phyloP scores from a whole-genome alignment of 2,329 filamentous ascomycete genomes.

The Apiospora arundinis region DNA sequence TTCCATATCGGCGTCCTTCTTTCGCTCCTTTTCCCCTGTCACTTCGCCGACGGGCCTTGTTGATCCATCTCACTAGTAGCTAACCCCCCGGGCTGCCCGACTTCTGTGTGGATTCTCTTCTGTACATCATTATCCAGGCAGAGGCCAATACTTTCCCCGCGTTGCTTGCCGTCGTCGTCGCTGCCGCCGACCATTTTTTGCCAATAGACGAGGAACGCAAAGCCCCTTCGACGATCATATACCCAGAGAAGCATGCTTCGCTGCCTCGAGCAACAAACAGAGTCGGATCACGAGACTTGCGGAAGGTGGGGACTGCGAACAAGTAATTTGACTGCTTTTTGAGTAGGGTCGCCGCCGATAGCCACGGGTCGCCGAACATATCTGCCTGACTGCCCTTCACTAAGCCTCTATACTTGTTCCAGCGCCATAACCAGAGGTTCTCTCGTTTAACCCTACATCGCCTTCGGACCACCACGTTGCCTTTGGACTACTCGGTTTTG shows the following conservation, averaged over 20 bases:
- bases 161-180: neutral
- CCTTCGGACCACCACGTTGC: neutral
- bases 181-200: neutral
- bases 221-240: neutral
- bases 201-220: neutral
- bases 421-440: neutral
- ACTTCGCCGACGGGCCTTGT: neutral
- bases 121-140: neutral
- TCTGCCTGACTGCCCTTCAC: neutral
- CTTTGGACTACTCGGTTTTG: neutral
- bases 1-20: neutral
- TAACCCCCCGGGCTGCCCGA: slow-evolving; percentile 9
- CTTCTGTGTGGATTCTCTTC: slow-evolving; percentile 6
- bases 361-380: neutral
- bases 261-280: neutral
- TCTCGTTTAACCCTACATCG: neutral
- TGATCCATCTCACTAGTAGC: slow-evolving; percentile 14
- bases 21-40: neutral
- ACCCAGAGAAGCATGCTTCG: neutral
- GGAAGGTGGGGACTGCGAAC: neutral
- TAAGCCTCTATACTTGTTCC: neutral
- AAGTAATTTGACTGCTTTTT: neutral
- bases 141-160: slow-evolving; percentile 1
- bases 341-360: neutral
- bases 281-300: neutral